Base-by-base conservation (phyloP, 2,329 filamentous ascomycete species). In the Cladosporium sp. region DNA sequence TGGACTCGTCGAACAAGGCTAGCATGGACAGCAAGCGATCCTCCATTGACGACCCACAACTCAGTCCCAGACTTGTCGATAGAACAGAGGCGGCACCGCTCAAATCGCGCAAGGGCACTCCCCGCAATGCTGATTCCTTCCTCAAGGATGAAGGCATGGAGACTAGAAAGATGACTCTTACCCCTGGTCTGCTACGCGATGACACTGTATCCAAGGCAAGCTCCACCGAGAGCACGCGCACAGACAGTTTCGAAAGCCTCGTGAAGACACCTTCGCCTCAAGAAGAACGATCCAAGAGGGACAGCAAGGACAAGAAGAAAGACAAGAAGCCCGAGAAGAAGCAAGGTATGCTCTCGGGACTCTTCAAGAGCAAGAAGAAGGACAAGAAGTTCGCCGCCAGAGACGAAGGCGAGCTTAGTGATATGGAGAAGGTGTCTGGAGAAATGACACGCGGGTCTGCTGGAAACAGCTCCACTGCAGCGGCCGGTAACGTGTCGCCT, bases 91-190 rank as follows among this genome's bases (percentile, higher is more conserved):
- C 76, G 60, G 76, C 76, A 58, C 76, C 76, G 29, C 73, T 78
- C 75, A 87, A 89, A 75, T 93, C 92, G 40, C 88, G 90, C 69
- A 96, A 96, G 72, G 93, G 93, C 50, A 94, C 91, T 26, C 86
- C 97, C 53, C 87, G 94, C 69, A 96, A 96, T 75, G 94, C 92
- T 5, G 94, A 98, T 78, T 97, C 94, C 0, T 97, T 98, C 83
- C 97, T 97, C 83, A 96, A 93, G 78, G 95, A 98, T 74, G 94
- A 99, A 74, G 92, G 88, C 35, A 90, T 92, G 44, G 95, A 98
- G 78, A 97, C 95, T 2, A 93, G 96, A 78, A 98, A 98, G 81
- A 98, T 99, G 71, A 96, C 93, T 0, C 85, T 99, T 53, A 99
- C 95, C 3, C 95, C 95, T 1, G 96, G 96, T 71, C 80, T 99